These are phyloP conservation scores for Rhinocladiella similis DNA, from an alignment of 2,329 filamentous ascomycete genomes.

Conservation along the genomic window DNA sequence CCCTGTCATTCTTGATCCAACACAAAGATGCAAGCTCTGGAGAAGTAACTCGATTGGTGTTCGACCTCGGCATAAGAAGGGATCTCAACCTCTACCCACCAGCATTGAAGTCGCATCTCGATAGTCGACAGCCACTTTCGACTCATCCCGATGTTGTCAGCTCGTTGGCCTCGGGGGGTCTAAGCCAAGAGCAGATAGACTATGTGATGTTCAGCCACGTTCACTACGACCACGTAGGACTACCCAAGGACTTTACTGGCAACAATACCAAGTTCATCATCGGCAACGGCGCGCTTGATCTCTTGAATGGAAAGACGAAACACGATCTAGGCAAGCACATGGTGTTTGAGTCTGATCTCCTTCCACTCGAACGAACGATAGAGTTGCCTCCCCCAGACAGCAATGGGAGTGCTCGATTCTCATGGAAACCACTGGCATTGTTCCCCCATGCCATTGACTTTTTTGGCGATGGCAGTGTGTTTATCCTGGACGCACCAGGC, in stretches of 20 bases:
- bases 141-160: conserved; percentile 31
- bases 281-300: conserved; percentile 32
- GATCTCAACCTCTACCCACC: conserved; percentile 28
- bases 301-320: conserved; percentile 24
- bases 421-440: conserved; percentile 25
- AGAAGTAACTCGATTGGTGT: conserved; percentile 31
- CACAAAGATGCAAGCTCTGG: conserved; percentile 22
- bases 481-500: conserved; percentile 34
- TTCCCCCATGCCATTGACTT: conserved; percentile 32
- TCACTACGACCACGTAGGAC: conserved; percentile 37
- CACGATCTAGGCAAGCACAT: conserved; percentile 29
- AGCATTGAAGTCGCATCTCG: conserved; percentile 29
- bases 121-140: conserved; percentile 29
- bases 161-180: conserved; percentile 38
- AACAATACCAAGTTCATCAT: conserved; percentile 40
- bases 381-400: conserved; percentile 24
- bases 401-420: conserved; percentile 9
- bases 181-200: conserved; percentile 41
- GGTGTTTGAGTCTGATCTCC: conserved; percentile 32
- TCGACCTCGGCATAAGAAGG: conserved; percentile 35
- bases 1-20: conserved; percentile 35
- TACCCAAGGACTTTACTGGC: conserved; percentile 32
- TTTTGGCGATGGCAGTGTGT: conserved; percentile 34
- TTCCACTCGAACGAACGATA: conserved; percentile 28
- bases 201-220: conserved; percentile 45